Conservation (phyloP, 2,329 filamentous ascomycete species). For the Colletotrichum aenigma region DNA sequence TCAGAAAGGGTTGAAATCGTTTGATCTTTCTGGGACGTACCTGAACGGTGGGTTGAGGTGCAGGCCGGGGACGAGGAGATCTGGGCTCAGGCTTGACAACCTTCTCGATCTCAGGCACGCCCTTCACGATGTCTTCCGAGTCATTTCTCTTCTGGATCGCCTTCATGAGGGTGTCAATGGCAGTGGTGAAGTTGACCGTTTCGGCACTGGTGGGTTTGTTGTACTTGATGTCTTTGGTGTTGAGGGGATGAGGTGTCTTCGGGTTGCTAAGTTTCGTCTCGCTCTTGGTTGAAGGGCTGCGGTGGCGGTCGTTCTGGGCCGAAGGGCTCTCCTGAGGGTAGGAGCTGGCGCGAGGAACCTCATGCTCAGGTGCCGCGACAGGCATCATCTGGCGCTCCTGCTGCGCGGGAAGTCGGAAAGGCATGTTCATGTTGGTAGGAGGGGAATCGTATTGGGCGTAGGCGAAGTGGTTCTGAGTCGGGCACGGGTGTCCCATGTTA, state of each 20-base stretch:
- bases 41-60: background rate
- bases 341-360: slow-evolving; percentile 13
- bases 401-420: slow-evolving; percentile 31
- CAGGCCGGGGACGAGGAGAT: background rate
- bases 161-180: slow-evolving; percentile 88
- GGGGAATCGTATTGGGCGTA: slow-evolving; percentile 47
- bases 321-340: slow-evolving; percentile 10
- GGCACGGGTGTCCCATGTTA: slow-evolving; percentile 45
- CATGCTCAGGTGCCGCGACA: background rate
- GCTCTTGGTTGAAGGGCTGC: slow-evolving; percentile 14
- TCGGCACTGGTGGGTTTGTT: slow-evolving; percentile 52
- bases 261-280: slow-evolving; percentile 10
- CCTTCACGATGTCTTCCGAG: slow-evolving; percentile 30
- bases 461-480: slow-evolving; percentile 44
- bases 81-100: slow-evolving; percentile 14
- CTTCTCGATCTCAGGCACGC: slow-evolving; percentile 19
- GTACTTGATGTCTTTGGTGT: slow-evolving; percentile 45
- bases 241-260: slow-evolving; percentile 21
- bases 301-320: slow-evolving; percentile 1
- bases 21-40: background rate
- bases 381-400: slow-evolving; percentile 30
- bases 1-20: background rate
- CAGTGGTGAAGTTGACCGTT: slow-evolving; percentile 74
- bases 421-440: slow-evolving; percentile 34
- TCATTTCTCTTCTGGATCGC: slow-evolving; percentile 75